phyloP scores from a whole-genome alignment of 805 yeast species.

The Saccharomycopsis oosterbeekiorum region DNA sequence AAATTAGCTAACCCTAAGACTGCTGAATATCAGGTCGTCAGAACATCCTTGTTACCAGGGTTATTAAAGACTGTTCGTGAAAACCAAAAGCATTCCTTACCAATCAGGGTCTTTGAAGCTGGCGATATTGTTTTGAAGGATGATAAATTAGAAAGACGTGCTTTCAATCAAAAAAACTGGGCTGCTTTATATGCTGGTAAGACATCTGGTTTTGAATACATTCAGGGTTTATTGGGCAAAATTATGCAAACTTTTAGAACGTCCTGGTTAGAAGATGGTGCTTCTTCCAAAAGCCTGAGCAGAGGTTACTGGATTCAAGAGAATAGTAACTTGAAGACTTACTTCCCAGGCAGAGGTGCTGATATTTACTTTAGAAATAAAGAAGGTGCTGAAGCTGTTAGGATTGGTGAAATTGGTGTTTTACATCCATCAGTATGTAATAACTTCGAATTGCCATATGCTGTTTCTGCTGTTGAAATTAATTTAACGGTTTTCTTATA shows the following conservation, averaged over 20 bases:
- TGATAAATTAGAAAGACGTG: constrained; percentile 70
- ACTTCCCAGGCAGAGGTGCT: constrained; percentile 98
- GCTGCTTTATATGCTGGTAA: constrained; percentile 91
- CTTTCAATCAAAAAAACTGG: constrained; percentile 90
- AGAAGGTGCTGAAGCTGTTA: constrained; percentile 45
- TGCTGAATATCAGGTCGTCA: constrained; percentile 91
- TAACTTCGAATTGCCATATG: constrained; percentile 82
- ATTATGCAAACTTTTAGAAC: constrained; percentile 94
- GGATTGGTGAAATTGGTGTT: constrained; percentile 83
- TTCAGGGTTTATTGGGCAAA: constrained; percentile 91
- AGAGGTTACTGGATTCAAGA: constrained; percentile 87
- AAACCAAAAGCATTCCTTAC: constrained; percentile 90
- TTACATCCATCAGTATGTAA: constrained; percentile 90
- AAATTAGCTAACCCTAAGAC: constrained; percentile 95
- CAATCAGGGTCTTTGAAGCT: constrained; percentile 88
- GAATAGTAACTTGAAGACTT: constrained; percentile 56
- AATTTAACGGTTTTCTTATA: constrained; percentile 81
- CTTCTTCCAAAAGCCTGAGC: constrained; percentile 31
- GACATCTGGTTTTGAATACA: constrained; percentile 86
- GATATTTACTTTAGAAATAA: constrained; percentile 62
- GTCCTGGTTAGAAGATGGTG: constrained; percentile 58
- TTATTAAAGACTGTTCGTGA: constrained; percentile 90
- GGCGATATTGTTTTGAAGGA: constrained; percentile 92
- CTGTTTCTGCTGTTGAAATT: constrained; percentile 85
- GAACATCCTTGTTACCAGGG: constrained; percentile 92